These are phyloP conservation scores for Kodamaea hsintzibuensis DNA, from an alignment of 805 yeast genomes.

Conservation along the genomic window DNA sequence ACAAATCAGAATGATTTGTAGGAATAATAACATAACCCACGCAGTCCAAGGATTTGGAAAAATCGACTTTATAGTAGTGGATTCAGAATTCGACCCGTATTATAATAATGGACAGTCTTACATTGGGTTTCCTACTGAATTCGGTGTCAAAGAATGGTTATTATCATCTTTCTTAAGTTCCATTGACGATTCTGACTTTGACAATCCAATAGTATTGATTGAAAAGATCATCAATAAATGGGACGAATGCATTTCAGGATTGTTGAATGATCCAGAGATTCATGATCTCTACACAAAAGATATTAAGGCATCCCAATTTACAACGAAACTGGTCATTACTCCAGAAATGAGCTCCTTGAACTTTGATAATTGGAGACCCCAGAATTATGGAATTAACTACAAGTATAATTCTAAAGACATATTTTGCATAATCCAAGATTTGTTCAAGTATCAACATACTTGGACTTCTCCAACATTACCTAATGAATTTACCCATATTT, in stretches of 20 bases:
- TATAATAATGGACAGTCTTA: slow-evolving; percentile 7
- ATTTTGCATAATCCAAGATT: not conserved
- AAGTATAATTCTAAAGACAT: slow-evolving; percentile 4
- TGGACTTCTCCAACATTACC: not conserved
- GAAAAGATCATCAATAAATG: slow-evolving; percentile 10
- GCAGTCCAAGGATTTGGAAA: slow-evolving; percentile 9
- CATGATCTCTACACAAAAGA: slow-evolving; percentile 6
- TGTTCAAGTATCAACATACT: not conserved
- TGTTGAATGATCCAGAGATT: slow-evolving; percentile 10
- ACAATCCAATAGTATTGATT: not conserved
- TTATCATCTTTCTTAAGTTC: not conserved
- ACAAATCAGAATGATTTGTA: slow-evolving; percentile 18
- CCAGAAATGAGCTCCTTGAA: no score
- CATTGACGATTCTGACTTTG: not conserved
- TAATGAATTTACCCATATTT: not conserved
- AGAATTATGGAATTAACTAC: not conserved
- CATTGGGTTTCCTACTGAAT: slow-evolving; percentile 18
- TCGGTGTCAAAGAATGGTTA: slow-evolving; percentile 17
- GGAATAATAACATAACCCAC: slow-evolving; percentile 16
- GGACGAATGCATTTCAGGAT: slow-evolving; percentile 9
- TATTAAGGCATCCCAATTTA: slow-evolving; percentile 5
- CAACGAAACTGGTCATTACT: not conserved
- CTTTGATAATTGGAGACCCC: not conserved
- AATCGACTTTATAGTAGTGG: slow-evolving; percentile 17
- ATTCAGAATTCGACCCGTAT: slow-evolving; percentile 15